Evolutionary conservation across 495 filamentous ascomycete genomes (phyloP), one percentile per base, ranked within the genome.

Genomic region (Penicillium turbatum): DNA sequence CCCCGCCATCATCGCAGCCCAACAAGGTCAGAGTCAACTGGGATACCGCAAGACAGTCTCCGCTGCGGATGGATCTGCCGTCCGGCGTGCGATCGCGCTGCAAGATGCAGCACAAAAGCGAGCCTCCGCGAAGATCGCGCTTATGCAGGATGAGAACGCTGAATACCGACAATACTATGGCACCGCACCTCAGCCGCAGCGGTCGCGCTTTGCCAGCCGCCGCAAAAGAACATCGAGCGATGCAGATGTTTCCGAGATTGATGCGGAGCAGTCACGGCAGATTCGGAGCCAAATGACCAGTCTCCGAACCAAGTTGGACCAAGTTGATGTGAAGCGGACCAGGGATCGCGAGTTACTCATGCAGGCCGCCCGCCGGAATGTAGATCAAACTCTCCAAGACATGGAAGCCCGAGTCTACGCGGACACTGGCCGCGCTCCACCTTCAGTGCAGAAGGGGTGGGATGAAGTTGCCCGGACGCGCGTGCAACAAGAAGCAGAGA

Each of bases 91-190:
- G 51, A 76, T 82, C 31, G 82, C 79, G 53, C 69, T 97, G 3
- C 88, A 97, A 62, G 89, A 92, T 53, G 83, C 86, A 2, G 91
- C 91, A 0, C 87, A 92, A 62, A 90, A 86, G 60, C 81, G 91
- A 36, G 91, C 91, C 2, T 79, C 86, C 52, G 88, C 93, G 63
- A 87, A 90, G 29, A 75, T 97, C 12, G 85, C 88, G 0, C 89
- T 82, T 59, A 81, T 96, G 56, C 81, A 89, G 13, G 79, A 89
- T 53, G 85, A 92, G 57, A 79, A 86, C 57, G 75, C 76, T 7
- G 76, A 79, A 6, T 86, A 88, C 54, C 80, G 86, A 35, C 80
- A 84, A 19, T 88, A 95, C 65, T 93, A 95, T 62, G 85, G 86
- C 11, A 79, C 81, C 39, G 67, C 75, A 1, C 67, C 71, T 5